Percentiles rank a stretch among this genome's conserved stretches.
phyloP scores from a whole-genome alignment of 2,329 filamentous ascomycete species.

The Cladosporium sp. region DNA sequence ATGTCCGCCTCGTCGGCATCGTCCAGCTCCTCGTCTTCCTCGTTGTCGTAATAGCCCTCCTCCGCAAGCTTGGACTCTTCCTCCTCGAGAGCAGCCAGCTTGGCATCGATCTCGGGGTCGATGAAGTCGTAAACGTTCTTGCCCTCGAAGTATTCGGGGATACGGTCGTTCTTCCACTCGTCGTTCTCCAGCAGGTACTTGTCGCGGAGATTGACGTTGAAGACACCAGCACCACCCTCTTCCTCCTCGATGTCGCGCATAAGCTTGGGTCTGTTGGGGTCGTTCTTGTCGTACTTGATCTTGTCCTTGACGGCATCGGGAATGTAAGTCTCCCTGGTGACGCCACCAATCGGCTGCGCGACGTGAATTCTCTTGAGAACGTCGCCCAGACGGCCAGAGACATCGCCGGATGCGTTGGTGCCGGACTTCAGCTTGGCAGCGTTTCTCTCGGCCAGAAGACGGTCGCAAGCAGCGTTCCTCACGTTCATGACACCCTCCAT shows the following conservation, averaged over 20 bases:
- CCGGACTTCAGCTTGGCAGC: constrained; percentile 91
- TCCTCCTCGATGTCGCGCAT: constrained; percentile 86
- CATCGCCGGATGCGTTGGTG: constrained; percentile 70
- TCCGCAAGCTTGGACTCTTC: constrained; percentile 91
- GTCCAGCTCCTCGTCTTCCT: constrained; percentile 64
- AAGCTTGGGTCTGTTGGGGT: constrained; percentile 75
- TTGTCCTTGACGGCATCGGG: constrained; percentile 75
- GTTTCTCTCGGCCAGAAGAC: constrained; percentile 86
- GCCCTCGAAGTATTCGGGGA: constrained; percentile 89
- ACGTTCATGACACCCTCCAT: constrained; percentile 90
- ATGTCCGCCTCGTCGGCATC: constrained; percentile 86
- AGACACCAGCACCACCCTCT: constrained; percentile 92
- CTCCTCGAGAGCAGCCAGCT: constrained; percentile 84
- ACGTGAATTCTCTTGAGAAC: constrained; percentile 94
- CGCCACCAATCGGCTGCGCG: constrained; percentile 81
- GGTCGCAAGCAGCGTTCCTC: constrained; percentile 91
- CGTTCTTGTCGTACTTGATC: constrained; percentile 85
- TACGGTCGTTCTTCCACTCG: constrained; percentile 94
- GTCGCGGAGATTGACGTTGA: constrained; percentile 83
- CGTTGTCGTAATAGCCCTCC: constrained; percentile 90
- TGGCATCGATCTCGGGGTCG: constrained; percentile 92
- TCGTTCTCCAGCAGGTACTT: constrained; percentile 83
- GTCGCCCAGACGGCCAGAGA: constrained; percentile 77
- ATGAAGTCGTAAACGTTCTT: constrained; percentile 98
- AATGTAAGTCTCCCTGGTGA: constrained; percentile 75